These are phyloP conservation scores for Emergomyces pasteurianus DNA, from an alignment of 2,329 filamentous ascomycete species.

Conservation along the genomic window DNA sequence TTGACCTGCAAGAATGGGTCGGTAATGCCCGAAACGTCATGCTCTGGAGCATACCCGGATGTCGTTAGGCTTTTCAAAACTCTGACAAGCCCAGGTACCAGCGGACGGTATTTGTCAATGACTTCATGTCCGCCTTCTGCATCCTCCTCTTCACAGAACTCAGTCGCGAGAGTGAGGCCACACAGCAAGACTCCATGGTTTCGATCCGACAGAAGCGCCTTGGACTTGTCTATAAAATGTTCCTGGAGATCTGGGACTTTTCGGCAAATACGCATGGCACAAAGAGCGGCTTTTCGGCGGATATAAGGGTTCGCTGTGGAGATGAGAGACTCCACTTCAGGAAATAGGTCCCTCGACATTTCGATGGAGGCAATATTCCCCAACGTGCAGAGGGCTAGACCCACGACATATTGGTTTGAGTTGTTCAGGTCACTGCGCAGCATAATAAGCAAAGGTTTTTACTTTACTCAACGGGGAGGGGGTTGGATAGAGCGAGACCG, in stretches of 20 bases:
- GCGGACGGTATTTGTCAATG: slow-evolving; percentile 78
- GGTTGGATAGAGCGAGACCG: slow-evolving; percentile 20
- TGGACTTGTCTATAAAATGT: slow-evolving; percentile 91
- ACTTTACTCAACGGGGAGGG: background rate
- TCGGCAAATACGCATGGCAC: slow-evolving; percentile 95
- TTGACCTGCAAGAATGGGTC: slow-evolving; percentile 98
- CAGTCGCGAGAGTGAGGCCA: slow-evolving; percentile 79
- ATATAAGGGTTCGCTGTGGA: slow-evolving; percentile 98
- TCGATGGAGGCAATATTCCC: slow-evolving; percentile 97
- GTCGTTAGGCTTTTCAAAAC: slow-evolving; percentile 86
- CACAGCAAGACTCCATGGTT: slow-evolving; percentile 94
- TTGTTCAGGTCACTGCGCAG: slow-evolving; percentile 73
- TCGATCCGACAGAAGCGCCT: slow-evolving; percentile 73
- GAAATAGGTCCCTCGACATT: slow-evolving; percentile 95
- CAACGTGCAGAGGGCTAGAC: slow-evolving; percentile 86
- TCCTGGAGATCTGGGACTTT: slow-evolving; percentile 97
- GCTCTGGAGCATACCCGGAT: slow-evolving; percentile 92
- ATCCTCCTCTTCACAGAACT: slow-evolving; percentile 90
- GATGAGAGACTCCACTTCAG: slow-evolving; percentile 85
- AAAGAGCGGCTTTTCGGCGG: slow-evolving; percentile 90
- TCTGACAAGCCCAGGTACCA: slow-evolving; percentile 75
- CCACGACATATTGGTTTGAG: slow-evolving; percentile 96
- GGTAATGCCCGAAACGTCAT: slow-evolving; percentile 95
- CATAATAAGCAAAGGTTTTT: background rate
- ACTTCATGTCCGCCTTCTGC: slow-evolving; percentile 83